A percentile compares a stretch with the other conserved stretches of the same genome.
Conservation (phyloP, 306 rosid species). For the Lagenaria siceraria region DNA sequence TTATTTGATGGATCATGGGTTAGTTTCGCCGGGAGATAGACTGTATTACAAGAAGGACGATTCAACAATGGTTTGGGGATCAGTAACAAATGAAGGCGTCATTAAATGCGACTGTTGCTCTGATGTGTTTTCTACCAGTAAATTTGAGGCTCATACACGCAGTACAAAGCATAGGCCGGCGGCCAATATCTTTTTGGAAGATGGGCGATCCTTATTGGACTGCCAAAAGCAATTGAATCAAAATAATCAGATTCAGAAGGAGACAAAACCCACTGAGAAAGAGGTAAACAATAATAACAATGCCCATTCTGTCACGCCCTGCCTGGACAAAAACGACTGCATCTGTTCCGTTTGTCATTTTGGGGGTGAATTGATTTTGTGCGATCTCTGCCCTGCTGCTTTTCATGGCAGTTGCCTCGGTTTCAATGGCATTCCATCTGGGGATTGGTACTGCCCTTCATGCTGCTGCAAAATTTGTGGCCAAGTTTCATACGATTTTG, state of each 20-base stretch:
- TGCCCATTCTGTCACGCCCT: neutral
- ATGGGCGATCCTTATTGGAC: conserved; percentile 40
- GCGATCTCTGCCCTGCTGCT: conserved; percentile 50
- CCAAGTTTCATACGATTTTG: neutral
- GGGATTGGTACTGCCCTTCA: conserved; percentile 58
- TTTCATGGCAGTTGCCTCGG: conserved; percentile 39
- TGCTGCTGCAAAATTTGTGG: conserved; percentile 48
- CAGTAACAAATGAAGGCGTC: conserved; percentile 18
- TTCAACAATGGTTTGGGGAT: conserved; percentile 19
- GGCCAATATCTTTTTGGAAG: conserved; percentile 37
- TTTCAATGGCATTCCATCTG: conserved; percentile 19
- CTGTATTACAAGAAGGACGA: conserved; percentile 14
- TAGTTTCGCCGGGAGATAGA: conserved; percentile 8
- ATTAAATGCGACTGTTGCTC: conserved; percentile 53
- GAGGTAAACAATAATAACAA: neutral
- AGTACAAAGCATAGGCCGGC: conserved; percentile 48
- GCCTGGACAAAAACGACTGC: conserved; percentile 13
- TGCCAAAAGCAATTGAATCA: conserved; percentile 22
- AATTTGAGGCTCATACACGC: conserved; percentile 49
- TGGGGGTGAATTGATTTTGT: conserved; percentile 44
- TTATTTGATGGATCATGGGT: conserved; percentile 20
- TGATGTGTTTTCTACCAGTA: conserved; percentile 13
- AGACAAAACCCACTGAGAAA: neutral
- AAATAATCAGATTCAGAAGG: neutral
- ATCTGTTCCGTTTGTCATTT: conserved; percentile 36